Percentiles rank a stretch among this genome's conserved stretches.
phyloP scores from a whole-genome alignment of 2,329 filamentous ascomycete genomes.

The Nemania bipapillata region DNA sequence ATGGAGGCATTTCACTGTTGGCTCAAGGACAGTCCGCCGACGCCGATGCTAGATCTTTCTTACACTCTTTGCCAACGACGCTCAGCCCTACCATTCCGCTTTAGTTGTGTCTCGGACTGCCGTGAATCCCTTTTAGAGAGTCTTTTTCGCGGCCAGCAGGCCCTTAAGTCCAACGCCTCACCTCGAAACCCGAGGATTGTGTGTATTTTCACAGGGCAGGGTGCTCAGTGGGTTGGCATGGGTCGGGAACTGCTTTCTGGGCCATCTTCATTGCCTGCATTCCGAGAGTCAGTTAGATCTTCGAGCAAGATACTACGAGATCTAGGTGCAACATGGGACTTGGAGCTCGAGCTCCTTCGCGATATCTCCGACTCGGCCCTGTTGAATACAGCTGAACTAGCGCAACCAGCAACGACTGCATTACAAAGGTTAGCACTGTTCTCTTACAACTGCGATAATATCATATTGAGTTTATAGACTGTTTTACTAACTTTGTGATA shows the following conservation, averaged over 20 bases:
- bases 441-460: no score
- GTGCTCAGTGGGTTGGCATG: constrained; percentile 42
- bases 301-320: constrained; percentile 24
- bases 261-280: constrained; percentile 2
- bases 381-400: constrained; percentile 12
- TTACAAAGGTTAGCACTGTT: no score
- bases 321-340: constrained; percentile 31
- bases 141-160: not conserved
- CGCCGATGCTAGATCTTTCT: constrained; percentile 30
- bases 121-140: not conserved
- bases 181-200: not conserved
- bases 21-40: constrained; percentile 5
- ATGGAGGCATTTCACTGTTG: constrained; percentile 18
- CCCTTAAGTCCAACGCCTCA: no score
- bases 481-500: no score
- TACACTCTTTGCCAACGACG: constrained; percentile 38
- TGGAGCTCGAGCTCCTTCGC: constrained; percentile 24
- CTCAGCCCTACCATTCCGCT: constrained; percentile 29
- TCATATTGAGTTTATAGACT: no score
- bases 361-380: not conserved
- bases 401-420: constrained; percentile 23
- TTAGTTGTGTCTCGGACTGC: constrained; percentile 25
- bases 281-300: constrained; percentile 23
- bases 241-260: constrained; percentile 32
- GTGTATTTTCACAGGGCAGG: constrained; percentile 37